Base-by-base conservation (phyloP, 2,329 filamentous ascomycete species). In the Aspergillus tanneri region DNA sequence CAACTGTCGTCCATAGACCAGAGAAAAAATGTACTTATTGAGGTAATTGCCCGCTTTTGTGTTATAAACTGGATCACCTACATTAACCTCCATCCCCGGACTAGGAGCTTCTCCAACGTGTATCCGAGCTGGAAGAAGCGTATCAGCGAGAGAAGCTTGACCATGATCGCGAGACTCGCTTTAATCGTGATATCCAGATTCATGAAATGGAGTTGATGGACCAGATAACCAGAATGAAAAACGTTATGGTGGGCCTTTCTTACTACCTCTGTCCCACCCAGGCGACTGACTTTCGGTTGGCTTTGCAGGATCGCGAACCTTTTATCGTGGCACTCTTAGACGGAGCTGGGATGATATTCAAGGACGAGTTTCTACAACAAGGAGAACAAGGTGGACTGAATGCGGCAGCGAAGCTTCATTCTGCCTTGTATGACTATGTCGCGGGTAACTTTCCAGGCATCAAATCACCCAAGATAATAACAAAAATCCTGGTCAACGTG, bases 281-380 rank as follows among this genome's bases (percentile, higher is more conserved):
- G 35, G 50, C 52, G 55, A 43, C 58, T 34, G 39, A 23, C 21
- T 44, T 40, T 23, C 39, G 39, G 19, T 27, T 36, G 21, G 25
- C 52, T 49, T 37, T 56, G 22, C 55, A 77, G 75, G 72, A 77
- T 43, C 73, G 75, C 44, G 76, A 81, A 63, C 73, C 78, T 4
- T 82, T 78, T 55, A 69, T 82, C 32, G 62, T 79, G 12, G 69
- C 80, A 24, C 67, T 83, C 27, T 70, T 83, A 40, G 79, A 83
- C 55, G 79, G 77, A 32, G 77, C 81, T 54, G 76, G 74, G 36
- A 75, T 80, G 64, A 72, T 82, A 52, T 82, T 83, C 56, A 66
- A 70, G 36, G 75, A 81, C 46, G 68, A 77, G 14, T 72, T 76
- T 44, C 49, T 81, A 39, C 67, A 70, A 40, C 67, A 71, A 38